Base-by-base conservation (phyloP, 163 green algal species). In the Smithsoniella earleae region DNA sequence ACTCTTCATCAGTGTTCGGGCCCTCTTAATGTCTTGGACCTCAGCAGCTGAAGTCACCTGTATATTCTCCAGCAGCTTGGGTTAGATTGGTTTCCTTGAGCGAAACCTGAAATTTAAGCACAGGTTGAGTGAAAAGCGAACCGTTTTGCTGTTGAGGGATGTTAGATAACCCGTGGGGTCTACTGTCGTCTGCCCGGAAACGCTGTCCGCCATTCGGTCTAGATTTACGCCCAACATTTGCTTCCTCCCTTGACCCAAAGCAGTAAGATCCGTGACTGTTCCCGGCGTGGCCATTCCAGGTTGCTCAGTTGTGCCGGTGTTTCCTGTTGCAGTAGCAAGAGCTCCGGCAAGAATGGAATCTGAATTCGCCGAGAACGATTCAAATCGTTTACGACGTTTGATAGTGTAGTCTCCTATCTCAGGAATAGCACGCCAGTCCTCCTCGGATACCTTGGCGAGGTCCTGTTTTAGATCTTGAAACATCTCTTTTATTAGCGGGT, bases 81-180 rank as follows among this genome's bases (percentile, higher is more conserved):
- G n/a, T 25, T 20, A 54, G 18, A 1, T 54, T 18, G 1, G 20
- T 20, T 54, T 54, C 18, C 44, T 54, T 54, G 44, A 20, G 44
- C 0, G 18, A 20, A 54, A 54, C 20, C 44, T 18, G 44, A 54
- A 54, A 1, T 20, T 20, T 54, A 18, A 25, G 18, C 44, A 54
- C 44, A 54, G 18, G 44, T 20, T 54, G 44, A 18, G 66, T 10
- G n/a, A 66, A 27, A 4, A 27, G 46, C 44, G 73, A n/a, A 86
- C 62, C 78, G 90, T 90, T 76, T 93, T 90, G 77, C 74, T 84
- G 73, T 89, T 92, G 34, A 99, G 85, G 75, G 95, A 89, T 3
- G 94, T 99, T 36, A 99, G 84, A 84, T 98, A 99, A 13, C 94
- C 94, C 82, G 96, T 96, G 52, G 90, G 89, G 79, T 97, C 91